Evolutionary conservation across 345 rosid genomes (phyloP), one percentile per base, ranked within the genome.

Genomic region (Bruguiera sexangula): DNA sequence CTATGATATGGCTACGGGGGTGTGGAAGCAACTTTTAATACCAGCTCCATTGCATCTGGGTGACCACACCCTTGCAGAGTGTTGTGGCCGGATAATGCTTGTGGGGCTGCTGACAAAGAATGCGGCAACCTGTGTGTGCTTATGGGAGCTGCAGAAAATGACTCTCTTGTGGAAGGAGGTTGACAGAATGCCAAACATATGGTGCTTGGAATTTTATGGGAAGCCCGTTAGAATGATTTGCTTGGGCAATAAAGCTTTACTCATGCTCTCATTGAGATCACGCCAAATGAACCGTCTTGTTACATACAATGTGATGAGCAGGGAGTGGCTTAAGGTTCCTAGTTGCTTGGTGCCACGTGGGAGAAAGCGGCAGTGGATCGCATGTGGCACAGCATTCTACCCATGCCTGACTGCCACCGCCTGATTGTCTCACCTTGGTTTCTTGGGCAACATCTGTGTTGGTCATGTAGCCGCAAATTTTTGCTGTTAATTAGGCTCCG

Each of bases 121-220:
- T 59, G 99, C 99, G 5, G 99, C 99, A 68, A 92, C 99, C 2
- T 95, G 99, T 39, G 96, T 95, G 67, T 95, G 96, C 85, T 81
- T 92, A 79, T 92, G 96, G 96, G 99, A 92, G 88, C 96, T 95
- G 86, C 99, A 95, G 85, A 95, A 85, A 85, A 95, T 92, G 99
- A 92, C 96, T 37, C 88, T 95, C 80, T 81, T 95, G 87, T 95
- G 99, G 99, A 95, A 88, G 99, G 99, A 95, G 99, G 99, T 95
- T 85, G 99, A 95, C 98, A 95, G 99, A 95, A 92, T 95, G 98
- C 98, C 99, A 95, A 95, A 92, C 78, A 81, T 88, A 83, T 88
- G 95, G 99, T 92, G 98, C 99, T 90, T 95, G 80, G 99, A 95
- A 73, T 92, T 95, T 86, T 95, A 95, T 18, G 98, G 99, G 82